These are phyloP conservation scores for Ophiocordyceps camponoti-saundersi DNA, from an alignment of 2,329 filamentous ascomycete genomes.

Conservation along the genomic window DNA sequence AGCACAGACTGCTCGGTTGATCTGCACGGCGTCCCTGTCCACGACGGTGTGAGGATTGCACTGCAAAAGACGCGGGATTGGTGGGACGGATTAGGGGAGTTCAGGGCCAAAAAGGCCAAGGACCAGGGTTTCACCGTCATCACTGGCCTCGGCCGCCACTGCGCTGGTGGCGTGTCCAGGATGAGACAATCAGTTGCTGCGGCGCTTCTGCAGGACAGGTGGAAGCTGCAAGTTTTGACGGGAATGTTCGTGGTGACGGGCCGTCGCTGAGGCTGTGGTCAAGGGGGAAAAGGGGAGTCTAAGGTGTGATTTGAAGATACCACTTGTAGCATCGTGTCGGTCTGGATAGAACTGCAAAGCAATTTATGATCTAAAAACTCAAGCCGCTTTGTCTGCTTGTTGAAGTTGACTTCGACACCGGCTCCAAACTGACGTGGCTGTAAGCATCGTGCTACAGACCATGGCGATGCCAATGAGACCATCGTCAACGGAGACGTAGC, in stretches of 20 bases:
- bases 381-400: not conserved
- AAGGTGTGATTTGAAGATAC: not conserved
- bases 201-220: constrained; percentile 60
- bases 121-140: constrained; percentile 52
- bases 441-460: constrained; percentile 44
- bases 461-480: constrained; percentile 39
- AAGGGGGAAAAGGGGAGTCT: not conserved
- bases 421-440: constrained; percentile 44
- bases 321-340: not conserved
- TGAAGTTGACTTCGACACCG: constrained; percentile 17
- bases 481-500: constrained; percentile 37
- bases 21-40: constrained; percentile 68
- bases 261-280: constrained; percentile 12
- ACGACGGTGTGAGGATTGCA: constrained; percentile 67
- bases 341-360: not conserved
- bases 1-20: constrained; percentile 49
- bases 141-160: constrained; percentile 69
- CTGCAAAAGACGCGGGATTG: constrained; percentile 48
- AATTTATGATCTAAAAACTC: not conserved
- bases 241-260: constrained; percentile 59
- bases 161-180: constrained; percentile 54
- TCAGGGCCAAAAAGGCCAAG: constrained; percentile 30
- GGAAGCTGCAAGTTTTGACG: constrained; percentile 59
- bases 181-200: constrained; percentile 67
- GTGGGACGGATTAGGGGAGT: constrained; percentile 61